Percentiles rank a stretch among this genome's conserved stretches.
Evolutionary conservation across 176 grass and related monocot genomes (phyloP).

Genomic region (sorghum (Sorghum bicolor)): DNA sequence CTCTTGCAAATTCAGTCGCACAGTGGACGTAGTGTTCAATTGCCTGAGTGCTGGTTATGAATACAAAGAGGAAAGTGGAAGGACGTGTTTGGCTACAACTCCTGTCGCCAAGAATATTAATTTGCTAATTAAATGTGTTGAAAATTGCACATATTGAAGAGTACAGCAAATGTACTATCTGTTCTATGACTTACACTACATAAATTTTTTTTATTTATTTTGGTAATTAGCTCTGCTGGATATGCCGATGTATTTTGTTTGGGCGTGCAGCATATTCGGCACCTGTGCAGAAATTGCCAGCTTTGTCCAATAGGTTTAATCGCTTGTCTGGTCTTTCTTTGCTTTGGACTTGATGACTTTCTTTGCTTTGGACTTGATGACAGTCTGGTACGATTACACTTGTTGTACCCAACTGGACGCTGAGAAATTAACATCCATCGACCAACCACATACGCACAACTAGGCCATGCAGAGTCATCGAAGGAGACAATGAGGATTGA

Average conservation of each 20-base stretch:
- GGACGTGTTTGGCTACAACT: background rate
- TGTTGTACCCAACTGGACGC: background rate
- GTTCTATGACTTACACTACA: background rate
- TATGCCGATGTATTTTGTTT: background rate
- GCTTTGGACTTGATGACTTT: background rate
- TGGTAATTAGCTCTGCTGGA: background rate
- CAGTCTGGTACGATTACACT: background rate
- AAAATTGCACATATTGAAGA: background rate
- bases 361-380: background rate
- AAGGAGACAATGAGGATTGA: background rate
- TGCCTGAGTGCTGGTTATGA: background rate
- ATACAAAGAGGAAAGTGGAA: background rate
- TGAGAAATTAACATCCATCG: background rate
- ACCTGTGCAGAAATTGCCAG: background rate
- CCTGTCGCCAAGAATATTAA: background rate
- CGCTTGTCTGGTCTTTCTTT: background rate
- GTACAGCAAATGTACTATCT: background rate
- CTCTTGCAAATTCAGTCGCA: background rate
- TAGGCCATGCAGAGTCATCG: background rate
- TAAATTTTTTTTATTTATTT: background rate
- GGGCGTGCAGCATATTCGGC: background rate
- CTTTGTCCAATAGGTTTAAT: background rate
- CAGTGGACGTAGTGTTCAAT: background rate
- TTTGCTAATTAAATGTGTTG: background rate
- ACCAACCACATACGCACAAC: background rate